Base-by-base conservation (phyloP, 352 stramenopile genomes). In the Pythium coloratum region DNA sequence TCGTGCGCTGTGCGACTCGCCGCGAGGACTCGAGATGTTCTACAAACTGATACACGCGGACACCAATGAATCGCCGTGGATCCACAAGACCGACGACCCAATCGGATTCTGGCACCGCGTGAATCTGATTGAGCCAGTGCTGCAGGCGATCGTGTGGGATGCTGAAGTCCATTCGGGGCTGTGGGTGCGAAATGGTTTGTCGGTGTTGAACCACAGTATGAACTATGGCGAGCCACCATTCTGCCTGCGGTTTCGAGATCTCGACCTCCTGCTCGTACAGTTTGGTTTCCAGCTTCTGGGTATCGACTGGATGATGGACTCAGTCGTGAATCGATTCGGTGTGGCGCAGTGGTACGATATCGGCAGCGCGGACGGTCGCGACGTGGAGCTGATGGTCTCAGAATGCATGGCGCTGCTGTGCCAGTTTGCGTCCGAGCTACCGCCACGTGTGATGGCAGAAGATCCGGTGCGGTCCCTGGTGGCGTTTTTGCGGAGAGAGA, bases 181-280 rank as follows among this genome's bases (percentile, higher is more conserved):
- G 44, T 96, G 88, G 88, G 83, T 93, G 13, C 86, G 88, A 34
- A 96, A 96, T 63, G 88, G 88, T 1, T 84, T 90, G 67, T 89
- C 84, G 6, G 84, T 96, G 42, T 78, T 94, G 32, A 96, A 93
- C 60, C 88, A 96, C 66, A 96, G 86, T 55, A 94, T 96, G 84
- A 96, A 96, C 66, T 96, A 96, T 64, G 88, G 86, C 10, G 88
- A 96, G 54, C 88, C 88, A n/a, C 85, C 85, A 18, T 96, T 93
- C 63, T 96, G 88, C 64, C 76, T 87, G 57, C 77, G 84, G 9
- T 94, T 96, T 38, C 86, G 88, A 42, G 86, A 96, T 70, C 69
- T 94, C 8, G 88, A 96, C 65, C 74, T 96, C 56, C 69, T 96
- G 12, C 67, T 93, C 46, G 57, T 94, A 16, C 88, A 96, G 62